Evolutionary conservation across 2,329 filamentous ascomycete species (phyloP).

Genomic region (Phoma herbarum): DNA sequence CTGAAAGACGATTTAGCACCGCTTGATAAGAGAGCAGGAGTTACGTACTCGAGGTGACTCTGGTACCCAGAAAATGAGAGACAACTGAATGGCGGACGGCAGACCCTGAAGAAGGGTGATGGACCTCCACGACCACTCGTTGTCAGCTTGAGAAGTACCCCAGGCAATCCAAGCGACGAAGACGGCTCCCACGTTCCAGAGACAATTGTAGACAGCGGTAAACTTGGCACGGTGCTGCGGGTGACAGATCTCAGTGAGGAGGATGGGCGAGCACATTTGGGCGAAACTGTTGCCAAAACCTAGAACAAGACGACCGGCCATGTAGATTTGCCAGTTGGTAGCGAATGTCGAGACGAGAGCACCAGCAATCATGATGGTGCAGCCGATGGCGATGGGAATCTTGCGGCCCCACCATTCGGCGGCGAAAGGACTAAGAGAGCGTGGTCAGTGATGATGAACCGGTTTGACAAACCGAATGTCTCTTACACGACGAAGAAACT

Average conservation of each 20-base stretch:
- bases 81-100: conserved; percentile 64
- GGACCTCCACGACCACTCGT: conserved; percentile 61
- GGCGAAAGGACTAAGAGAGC: conserved; percentile 39
- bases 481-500: conserved; percentile 44
- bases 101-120: conserved; percentile 63
- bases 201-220: conserved; percentile 72
- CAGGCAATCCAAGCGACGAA: conserved; percentile 68
- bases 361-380: conserved; percentile 57
- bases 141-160: conserved; percentile 49
- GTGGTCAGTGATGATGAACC: neutral
- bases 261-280: conserved; percentile 70
- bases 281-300: conserved; percentile 73
- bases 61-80: conserved; percentile 69
- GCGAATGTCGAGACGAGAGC: conserved; percentile 43
- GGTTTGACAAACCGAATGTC: neutral
- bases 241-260: conserved; percentile 72
- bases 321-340: conserved; percentile 56
- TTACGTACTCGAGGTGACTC: conserved; percentile 62
- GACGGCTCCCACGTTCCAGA: conserved; percentile 69
- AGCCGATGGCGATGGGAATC: conserved; percentile 53
- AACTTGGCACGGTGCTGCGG: conserved; percentile 72
- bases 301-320: conserved; percentile 67
- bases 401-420: conserved; percentile 57
- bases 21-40: neutral
- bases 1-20: neutral